phyloP scores from a whole-genome alignment of 164 flowering plant species.

The Stephania japonica region DNA sequence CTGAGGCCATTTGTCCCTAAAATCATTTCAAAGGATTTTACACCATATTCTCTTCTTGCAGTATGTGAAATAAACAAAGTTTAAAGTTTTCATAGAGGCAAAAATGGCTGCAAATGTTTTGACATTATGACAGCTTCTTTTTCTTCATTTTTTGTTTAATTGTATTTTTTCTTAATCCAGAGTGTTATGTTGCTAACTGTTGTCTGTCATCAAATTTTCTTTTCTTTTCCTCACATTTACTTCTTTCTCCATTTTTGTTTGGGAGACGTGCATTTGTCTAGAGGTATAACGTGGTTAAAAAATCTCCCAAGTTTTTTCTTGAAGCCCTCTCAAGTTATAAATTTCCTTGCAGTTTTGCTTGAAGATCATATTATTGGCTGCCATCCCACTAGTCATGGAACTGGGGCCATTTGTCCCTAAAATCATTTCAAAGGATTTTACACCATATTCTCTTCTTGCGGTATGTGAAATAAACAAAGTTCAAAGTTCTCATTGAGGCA shows the following conservation, averaged over 20 bases:
- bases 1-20: neutral
- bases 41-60: too few relatives aligned
- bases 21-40: neutral
- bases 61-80: too few relatives aligned
- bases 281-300: neutral
- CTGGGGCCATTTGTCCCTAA: neutral
- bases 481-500: too few relatives aligned
- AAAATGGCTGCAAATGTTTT: too few relatives aligned
- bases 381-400: constrained; percentile 42
- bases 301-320: too few relatives aligned
- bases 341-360: constrained; percentile 59
- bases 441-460: too few relatives aligned
- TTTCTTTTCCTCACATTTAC: neutral
- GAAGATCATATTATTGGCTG: constrained; percentile 71
- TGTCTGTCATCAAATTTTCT: neutral
- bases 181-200: neutral
- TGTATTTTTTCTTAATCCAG: neutral
- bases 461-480: too few relatives aligned
- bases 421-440: neutral
- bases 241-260: neutral
- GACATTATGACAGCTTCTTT: neutral
- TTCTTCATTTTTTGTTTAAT: neutral
- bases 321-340: neutral
- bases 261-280: neutral
- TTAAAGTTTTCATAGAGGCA: too few relatives aligned